Percentiles rank a stretch among this genome's conserved stretches.
These are phyloP conservation scores for Stenogyne calaminthoides DNA, from an alignment of 305 asterid species.

Conservation along the genomic window DNA sequence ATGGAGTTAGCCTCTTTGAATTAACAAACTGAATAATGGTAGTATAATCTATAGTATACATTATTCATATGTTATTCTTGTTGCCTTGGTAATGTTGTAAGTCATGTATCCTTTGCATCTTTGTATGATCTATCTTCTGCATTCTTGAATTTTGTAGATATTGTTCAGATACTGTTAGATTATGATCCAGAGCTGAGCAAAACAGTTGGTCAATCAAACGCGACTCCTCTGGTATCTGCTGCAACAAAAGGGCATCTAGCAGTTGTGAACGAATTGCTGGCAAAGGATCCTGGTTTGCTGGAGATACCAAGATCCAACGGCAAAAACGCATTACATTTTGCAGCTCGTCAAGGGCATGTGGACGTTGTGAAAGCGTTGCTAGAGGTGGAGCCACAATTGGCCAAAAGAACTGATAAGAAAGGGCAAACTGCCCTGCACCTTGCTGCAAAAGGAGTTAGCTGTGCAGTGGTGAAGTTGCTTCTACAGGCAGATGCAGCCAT, in stretches of 20 bases:
- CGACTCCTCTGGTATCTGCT: constrained; percentile 85
- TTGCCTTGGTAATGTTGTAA: background rate
- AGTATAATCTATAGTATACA: background rate
- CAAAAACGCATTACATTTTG: constrained; percentile 75
- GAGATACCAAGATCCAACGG: constrained; percentile 77
- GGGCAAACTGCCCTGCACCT: constrained; percentile 89
- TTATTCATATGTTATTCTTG: background rate
- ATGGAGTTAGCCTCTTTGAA: background rate
- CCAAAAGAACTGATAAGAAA: constrained; percentile 79
- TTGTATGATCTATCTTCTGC: background rate
- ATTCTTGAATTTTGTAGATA: constrained; percentile 39
- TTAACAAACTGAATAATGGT: background rate
- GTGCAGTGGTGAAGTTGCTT: constrained; percentile 71
- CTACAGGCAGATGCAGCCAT: constrained; percentile 82
- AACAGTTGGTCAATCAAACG: constrained; percentile 73
- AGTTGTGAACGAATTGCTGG: constrained; percentile 74
- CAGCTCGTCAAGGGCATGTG: constrained; percentile 87
- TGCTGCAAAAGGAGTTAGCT: constrained; percentile 79
- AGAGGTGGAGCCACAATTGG: constrained; percentile 66
- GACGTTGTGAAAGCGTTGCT: constrained; percentile 74
- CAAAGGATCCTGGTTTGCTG: constrained; percentile 63
- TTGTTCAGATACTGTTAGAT: constrained; percentile 67
- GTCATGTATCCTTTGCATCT: background rate
- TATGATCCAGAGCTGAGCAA: constrained; percentile 68
- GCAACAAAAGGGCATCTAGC: constrained; percentile 79